Evolutionary conservation across 345 rosid species (phyloP).

Genomic region (Eutrema yunnanense): DNA sequence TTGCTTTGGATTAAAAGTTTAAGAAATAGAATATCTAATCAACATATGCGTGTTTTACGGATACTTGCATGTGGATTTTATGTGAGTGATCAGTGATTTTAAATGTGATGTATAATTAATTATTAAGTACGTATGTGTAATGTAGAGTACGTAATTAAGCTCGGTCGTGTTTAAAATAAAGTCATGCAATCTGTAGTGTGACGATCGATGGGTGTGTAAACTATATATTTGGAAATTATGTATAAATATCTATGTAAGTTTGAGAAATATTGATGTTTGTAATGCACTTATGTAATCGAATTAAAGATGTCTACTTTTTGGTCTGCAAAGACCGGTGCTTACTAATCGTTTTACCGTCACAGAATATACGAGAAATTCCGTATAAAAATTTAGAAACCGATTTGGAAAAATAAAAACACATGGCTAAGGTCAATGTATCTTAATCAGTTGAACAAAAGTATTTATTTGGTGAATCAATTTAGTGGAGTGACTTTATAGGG

Average conservation of each 20-base stretch:
- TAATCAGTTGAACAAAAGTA: not conserved
- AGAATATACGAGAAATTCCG: not conserved
- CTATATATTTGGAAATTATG: constrained; percentile 1
- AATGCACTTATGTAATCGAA: not conserved
- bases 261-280: not conserved
- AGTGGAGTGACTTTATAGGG: constrained; percentile 21
- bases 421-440: constrained; percentile 30
- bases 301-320: not conserved
- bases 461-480: not conserved
- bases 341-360: not conserved
- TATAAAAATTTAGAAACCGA: not conserved
- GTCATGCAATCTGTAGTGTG: constrained; percentile 15
- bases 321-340: too few relatives aligned
- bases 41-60: not conserved
- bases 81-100: not conserved
- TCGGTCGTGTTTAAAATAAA: constrained; percentile 15
- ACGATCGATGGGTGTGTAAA: constrained; percentile 16
- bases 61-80: constrained; percentile 10
- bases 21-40: not conserved
- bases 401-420: not conserved
- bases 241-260: not conserved
- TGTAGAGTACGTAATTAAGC: constrained; percentile 19
- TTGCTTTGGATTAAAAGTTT: constrained; percentile 31
- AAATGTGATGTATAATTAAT: not conserved
- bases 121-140: not conserved